Evolutionary conservation across 2,329 filamentous ascomycete species (phyloP).

Genomic region (Xylariomycetidae sp.): DNA sequence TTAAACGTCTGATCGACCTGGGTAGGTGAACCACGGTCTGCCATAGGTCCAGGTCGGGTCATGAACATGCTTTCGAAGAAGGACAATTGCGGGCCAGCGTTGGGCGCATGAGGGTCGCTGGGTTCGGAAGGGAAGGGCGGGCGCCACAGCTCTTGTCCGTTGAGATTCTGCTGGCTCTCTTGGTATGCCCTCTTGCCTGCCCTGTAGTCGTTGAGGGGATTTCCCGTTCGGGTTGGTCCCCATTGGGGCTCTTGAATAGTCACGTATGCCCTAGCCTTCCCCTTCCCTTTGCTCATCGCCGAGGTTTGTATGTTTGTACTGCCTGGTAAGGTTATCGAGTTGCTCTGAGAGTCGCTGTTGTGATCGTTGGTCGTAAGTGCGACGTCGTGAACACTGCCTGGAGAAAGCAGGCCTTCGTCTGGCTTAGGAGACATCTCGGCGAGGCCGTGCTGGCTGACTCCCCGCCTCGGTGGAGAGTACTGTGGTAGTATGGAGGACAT

Average conservation of each 20-base stretch:
- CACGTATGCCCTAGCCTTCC: slow-evolving; percentile 16
- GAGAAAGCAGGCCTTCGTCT: slow-evolving; percentile 20
- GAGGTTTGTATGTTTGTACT: neutral
- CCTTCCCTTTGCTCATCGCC: slow-evolving; percentile 2
- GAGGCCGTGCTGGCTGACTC: slow-evolving; percentile 23
- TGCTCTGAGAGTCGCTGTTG: neutral
- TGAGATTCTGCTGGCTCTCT: slow-evolving; percentile 3
- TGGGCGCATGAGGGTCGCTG: slow-evolving; percentile 5
- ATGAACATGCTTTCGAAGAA: slow-evolving; percentile 24
- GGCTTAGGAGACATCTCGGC: slow-evolving; percentile 25
- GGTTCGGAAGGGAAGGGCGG: slow-evolving; percentile 14
- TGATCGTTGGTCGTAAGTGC: neutral
- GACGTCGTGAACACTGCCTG: slow-evolving; percentile 3
- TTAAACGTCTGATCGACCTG: slow-evolving; percentile 25
- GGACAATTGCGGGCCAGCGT: slow-evolving; percentile 12
- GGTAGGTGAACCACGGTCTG: slow-evolving; percentile 11
- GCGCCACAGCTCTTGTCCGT: slow-evolving; percentile 15
- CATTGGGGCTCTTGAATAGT: slow-evolving; percentile 10
- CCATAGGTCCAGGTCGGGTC: slow-evolving; percentile 12
- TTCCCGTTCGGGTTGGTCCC: slow-evolving; percentile 8
- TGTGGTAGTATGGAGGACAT: slow-evolving; percentile 18
- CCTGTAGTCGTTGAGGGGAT: slow-evolving; percentile 7
- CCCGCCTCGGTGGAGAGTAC: slow-evolving; percentile 13
- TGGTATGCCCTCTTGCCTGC: slow-evolving; percentile 4
- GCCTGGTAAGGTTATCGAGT: neutral